These are phyloP conservation scores for Aspergillus fumigatiaffinis DNA, from an alignment of 2,329 filamentous ascomycete species.

Conservation along the genomic window DNA sequence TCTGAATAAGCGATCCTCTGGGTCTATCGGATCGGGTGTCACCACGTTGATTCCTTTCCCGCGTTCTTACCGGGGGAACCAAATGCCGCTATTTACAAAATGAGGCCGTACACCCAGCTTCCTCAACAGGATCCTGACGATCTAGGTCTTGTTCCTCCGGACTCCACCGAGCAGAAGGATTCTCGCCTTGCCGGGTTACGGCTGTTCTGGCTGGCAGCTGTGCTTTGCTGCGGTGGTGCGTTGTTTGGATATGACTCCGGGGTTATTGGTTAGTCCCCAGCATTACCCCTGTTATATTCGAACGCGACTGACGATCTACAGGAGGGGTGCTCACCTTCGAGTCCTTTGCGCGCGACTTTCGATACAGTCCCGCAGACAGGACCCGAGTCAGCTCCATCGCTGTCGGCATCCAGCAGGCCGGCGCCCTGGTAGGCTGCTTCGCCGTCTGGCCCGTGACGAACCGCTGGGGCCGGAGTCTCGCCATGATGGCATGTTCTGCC, in stretches of 20 bases:
- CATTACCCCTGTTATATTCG: too few species aligned
- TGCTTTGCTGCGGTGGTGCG: constrained; percentile 51
- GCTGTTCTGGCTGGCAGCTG: constrained; percentile 50
- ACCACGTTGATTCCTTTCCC: background rate
- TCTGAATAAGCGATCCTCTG: background rate
- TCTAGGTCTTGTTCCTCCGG: background rate
- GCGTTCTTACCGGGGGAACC: background rate
- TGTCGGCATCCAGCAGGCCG: constrained; percentile 51
- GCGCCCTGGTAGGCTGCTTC: constrained; percentile 51
- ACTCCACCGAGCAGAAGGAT: background rate
- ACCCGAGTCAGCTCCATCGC: constrained; percentile 47
- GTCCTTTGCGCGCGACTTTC: constrained; percentile 43
- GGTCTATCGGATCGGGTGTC: background rate
- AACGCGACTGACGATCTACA: constrained; percentile 8
- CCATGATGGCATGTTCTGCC: constrained; percentile 44
- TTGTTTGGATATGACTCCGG: constrained; percentile 43
- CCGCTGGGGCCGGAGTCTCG: constrained; percentile 42
- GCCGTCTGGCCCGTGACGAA: constrained; percentile 48
- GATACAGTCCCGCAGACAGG: constrained; percentile 36
- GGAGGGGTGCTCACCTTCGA: constrained; percentile 47
- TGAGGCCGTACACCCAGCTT: constrained; percentile 15
- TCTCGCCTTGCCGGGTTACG: constrained; percentile 38
- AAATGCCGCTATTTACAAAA: background rate
- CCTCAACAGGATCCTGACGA: constrained; percentile 10
- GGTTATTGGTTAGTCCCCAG: constrained; percentile 34